These are phyloP conservation scores for Fusarium algeriense DNA, from an alignment of 2,329 filamentous ascomycete species.

Conservation along the genomic window DNA sequence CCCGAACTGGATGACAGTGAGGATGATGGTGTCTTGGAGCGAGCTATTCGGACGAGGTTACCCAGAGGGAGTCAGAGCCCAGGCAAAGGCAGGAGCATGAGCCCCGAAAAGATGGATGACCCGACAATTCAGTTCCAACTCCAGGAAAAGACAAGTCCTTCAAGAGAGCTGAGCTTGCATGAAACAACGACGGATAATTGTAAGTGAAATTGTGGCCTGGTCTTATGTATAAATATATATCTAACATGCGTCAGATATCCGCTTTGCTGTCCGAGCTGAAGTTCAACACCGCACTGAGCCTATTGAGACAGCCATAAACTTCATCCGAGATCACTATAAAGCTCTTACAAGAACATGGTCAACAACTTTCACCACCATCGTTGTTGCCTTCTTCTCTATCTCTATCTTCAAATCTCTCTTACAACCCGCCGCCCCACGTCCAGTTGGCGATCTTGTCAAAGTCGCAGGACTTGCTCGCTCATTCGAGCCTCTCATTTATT, in stretches of 20 bases:
- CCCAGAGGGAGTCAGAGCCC: slow-evolving; percentile 69
- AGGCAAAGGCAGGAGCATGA: slow-evolving; percentile 61
- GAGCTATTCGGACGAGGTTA: slow-evolving; percentile 66
- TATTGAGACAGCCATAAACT: slow-evolving; percentile 78
- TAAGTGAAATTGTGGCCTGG: slow-evolving; percentile 50
- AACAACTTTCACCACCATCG: slow-evolving; percentile 71
- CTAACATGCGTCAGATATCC: slow-evolving; percentile 73
- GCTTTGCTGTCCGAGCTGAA: slow-evolving; percentile 88
- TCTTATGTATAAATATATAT: neutral
- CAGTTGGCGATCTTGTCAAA: slow-evolving; percentile 80
- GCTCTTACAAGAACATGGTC: slow-evolving; percentile 76
- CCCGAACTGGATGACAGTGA: slow-evolving; percentile 49
- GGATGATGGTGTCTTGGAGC: slow-evolving; percentile 60
- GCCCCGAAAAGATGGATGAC: slow-evolving; percentile 60
- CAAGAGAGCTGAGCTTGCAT: slow-evolving; percentile 32
- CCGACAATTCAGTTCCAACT: slow-evolving; percentile 55
- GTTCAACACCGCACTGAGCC: slow-evolving; percentile 89
- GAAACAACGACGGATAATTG: slow-evolving; percentile 62
- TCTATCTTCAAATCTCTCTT: slow-evolving; percentile 74
- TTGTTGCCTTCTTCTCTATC: slow-evolving; percentile 74
- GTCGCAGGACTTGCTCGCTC: slow-evolving; percentile 89
- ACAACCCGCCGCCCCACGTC: slow-evolving; percentile 68
- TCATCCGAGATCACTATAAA: slow-evolving; percentile 70
- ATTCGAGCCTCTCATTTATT: slow-evolving; percentile 95
- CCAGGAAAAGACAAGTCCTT: slow-evolving; percentile 44